Conservation (phyloP, 1,139 yeast species). For the Suzukiozyma palmioleophila region DNA sequence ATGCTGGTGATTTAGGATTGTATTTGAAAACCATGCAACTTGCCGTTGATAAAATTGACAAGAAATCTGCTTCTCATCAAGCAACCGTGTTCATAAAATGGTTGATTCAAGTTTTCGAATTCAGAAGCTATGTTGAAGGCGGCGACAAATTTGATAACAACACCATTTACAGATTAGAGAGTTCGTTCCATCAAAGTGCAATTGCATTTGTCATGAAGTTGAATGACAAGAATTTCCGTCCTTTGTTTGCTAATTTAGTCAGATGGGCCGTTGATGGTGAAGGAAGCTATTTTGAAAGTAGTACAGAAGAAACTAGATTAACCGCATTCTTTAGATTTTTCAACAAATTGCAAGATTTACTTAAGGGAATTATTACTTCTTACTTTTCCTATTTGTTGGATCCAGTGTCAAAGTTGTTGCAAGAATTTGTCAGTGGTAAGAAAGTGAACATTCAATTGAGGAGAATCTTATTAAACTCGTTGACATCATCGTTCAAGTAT, state of each 20-base stretch:
- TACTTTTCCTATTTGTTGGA: conserved; percentile 85
- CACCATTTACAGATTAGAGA: conserved; percentile 76
- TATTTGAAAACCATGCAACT: conserved; percentile 63
- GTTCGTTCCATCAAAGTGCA: conserved; percentile 69
- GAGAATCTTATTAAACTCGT: conserved; percentile 66
- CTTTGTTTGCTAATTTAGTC: conserved; percentile 80
- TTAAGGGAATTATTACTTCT: conserved; percentile 82
- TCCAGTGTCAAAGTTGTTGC: conserved; percentile 54
- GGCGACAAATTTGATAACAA: conserved; percentile 54
- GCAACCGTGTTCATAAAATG: conserved; percentile 70
- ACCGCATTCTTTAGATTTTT: conserved; percentile 82
- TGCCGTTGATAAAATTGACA: conserved; percentile 63
- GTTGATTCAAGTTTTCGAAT: conserved; percentile 68
- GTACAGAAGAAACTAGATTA: conserved; percentile 50
- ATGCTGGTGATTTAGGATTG: conserved; percentile 62
- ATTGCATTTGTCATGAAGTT: conserved; percentile 80
- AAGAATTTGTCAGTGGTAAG: conserved; percentile 39
- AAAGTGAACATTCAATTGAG: conserved; percentile 55
- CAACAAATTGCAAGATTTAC: conserved; percentile 75
- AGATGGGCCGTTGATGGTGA: conserved; percentile 92
- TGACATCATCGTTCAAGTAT: conserved; percentile 75
- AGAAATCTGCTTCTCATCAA: conserved; percentile 68
- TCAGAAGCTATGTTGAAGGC: conserved; percentile 43
- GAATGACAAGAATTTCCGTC: conserved; percentile 91
- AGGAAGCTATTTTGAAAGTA: conserved; percentile 45